phyloP scores from a whole-genome alignment of 2,329 filamentous ascomycete genomes.

The Sporothrix euskadiensis region DNA sequence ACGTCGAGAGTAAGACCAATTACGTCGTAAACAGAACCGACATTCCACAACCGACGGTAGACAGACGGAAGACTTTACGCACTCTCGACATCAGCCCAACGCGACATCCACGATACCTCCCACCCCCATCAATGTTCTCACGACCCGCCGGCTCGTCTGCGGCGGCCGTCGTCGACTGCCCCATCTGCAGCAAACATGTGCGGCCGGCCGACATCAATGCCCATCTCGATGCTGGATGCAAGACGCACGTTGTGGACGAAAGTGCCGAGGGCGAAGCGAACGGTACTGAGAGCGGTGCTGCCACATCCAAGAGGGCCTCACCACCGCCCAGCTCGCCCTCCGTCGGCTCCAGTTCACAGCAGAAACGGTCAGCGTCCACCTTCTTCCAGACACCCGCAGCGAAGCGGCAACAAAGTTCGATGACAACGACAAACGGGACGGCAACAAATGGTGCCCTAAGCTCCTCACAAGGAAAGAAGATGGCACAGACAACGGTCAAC shows the following conservation, averaged over 20 bases:
- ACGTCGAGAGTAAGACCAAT: background rate
- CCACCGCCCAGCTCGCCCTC: constrained; percentile 39
- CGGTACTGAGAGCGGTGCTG: constrained; percentile 30
- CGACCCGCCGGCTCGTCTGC: background rate
- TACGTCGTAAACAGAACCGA: background rate
- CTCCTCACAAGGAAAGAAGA: constrained; percentile 34
- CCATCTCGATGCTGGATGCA: constrained; percentile 85
- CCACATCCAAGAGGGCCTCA: constrained; percentile 38
- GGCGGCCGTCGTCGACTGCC: constrained; percentile 65
- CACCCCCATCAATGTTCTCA: constrained; percentile 22
- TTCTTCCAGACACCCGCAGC: constrained; percentile 64
- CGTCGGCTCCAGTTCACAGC: constrained; percentile 40
- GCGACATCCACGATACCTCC: too few relatives aligned
- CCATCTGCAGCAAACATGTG: constrained; percentile 75
- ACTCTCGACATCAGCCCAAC: background rate
- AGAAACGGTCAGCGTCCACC: constrained; percentile 55
- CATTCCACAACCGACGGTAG: background rate
- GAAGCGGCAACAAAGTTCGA: constrained; percentile 49
- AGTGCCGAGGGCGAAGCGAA: constrained; percentile 17
- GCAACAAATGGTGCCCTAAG: background rate
- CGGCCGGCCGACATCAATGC: constrained; percentile 76
- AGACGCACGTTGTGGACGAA: constrained; percentile 61
- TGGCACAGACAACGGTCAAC: constrained; percentile 22
- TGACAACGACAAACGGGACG: constrained; percentile 32
- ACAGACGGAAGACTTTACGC: too few relatives aligned